Percentiles rank a stretch among this genome's conserved stretches.
phyloP scores from a whole-genome alignment of 2,329 filamentous ascomycete genomes.

The Xylariaceae sp. region DNA sequence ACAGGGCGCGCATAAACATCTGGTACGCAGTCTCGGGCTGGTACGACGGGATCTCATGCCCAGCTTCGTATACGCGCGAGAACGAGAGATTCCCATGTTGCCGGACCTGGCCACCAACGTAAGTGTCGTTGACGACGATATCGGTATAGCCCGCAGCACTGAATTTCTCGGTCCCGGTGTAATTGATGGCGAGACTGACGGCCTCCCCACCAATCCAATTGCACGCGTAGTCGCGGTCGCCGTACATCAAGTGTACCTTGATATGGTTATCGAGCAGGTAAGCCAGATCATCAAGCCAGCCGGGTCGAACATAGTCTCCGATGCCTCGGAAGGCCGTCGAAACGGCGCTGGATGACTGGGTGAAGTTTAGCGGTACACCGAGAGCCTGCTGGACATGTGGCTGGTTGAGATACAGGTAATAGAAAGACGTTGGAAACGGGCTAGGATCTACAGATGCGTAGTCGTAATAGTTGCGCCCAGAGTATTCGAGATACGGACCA shows the following conservation, averaged over 20 bases:
- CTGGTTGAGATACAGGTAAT: conserved; percentile 52
- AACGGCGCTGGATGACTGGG: conserved; percentile 38
- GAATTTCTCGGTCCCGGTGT: conserved; percentile 40
- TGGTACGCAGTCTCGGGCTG: conserved; percentile 46
- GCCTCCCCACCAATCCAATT: conserved; percentile 55
- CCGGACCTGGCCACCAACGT: conserved; percentile 63
- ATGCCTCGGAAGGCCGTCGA: conserved; percentile 37
- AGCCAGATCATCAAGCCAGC: conserved; percentile 39
- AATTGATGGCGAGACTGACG: conserved; percentile 44
- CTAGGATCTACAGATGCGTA: conserved; percentile 47
- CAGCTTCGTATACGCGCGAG: conserved; percentile 53
- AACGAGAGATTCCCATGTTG: conserved; percentile 66
- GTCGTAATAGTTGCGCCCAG: conserved; percentile 52
- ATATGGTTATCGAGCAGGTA: conserved; percentile 50
- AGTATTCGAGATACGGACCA: conserved; percentile 19
- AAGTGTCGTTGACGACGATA: conserved; percentile 56
- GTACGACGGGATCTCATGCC: conserved; percentile 51
- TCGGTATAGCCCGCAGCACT: conserved; percentile 58
- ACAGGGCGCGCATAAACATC: conserved; percentile 49
- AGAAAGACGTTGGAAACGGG: conserved; percentile 49
- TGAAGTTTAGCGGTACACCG: conserved; percentile 58
- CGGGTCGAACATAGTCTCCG: conserved; percentile 27
- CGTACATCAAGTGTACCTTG: conserved; percentile 53
- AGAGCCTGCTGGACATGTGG: conserved; percentile 52
- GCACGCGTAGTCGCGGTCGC: conserved; percentile 53